Base-by-base conservation (phyloP, 768 basidiomycete genomes). In the Gymnopilus dilepis region DNA sequence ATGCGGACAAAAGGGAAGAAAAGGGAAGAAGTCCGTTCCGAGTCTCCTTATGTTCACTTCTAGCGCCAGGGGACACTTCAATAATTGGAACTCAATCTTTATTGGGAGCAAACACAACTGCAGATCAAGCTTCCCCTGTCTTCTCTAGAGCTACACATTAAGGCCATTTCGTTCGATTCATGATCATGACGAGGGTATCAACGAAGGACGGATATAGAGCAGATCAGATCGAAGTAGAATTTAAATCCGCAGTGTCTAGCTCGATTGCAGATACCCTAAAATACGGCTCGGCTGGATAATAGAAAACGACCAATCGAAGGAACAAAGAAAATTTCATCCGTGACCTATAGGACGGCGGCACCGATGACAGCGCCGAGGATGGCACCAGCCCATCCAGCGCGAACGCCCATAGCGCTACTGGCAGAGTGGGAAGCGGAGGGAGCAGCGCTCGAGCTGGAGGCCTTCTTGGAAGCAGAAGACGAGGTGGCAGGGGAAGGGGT, bases 341-440 rank as follows among this genome's bases (percentile, higher is more conserved):
- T 28, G n/a, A 42, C 38, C 17, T 43, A 33, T 37, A 55, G 33
- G 41, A 63, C 31, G 51, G 62, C 55, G 24, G 50, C 33, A 15
- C 62, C 58, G 22, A 63, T 58, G 12, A 63, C 13, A 37, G 62
- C 62, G 17, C 57, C 58, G 21, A 63, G 51, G 15, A 59, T 34
- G 24, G 53, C 62, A 31, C 62, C 58, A 31, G 38, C 57, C 62
- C 62, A 63, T 50, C 62, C 62, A 24, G 58, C 62, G 37, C 52
- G 57, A 30, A 70, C 58, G 37, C 59, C 60, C 54, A 75, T 38
- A 38, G 74, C 73, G 13, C 70, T 66, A 47, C 63, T 65, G 8
- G 64, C 63, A 13, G 47, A 50, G 28, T 64, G 54, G 7, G 64
- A 56, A 30, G 67, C 58, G 17, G 70, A 34, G 17, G 71, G 37